Percentiles rank a stretch among this genome's conserved stretches.
phyloP scores from a whole-genome alignment of 345 rosid genomes.

The Brassica incana region DNA sequence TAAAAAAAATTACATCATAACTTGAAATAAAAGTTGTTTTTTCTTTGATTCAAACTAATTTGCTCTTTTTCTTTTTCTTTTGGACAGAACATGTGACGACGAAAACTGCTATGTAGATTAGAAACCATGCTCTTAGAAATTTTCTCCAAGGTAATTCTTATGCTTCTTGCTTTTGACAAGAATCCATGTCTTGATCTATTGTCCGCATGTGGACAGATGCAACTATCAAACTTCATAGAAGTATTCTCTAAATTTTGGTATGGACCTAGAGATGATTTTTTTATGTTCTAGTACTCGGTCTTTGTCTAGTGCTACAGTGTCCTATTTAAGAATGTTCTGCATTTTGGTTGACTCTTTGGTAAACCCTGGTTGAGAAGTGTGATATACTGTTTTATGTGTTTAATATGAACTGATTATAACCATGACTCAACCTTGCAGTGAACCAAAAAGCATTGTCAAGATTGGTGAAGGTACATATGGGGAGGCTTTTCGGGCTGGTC shows the following conservation, averaged over 20 bases:
- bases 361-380: too few relatives aligned
- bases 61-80: too few relatives aligned
- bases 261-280: slow-evolving; percentile 27
- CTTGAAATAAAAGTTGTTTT: too few relatives aligned
- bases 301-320: slow-evolving; percentile 2
- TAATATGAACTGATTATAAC: slow-evolving; percentile 24
- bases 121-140: too few relatives aligned
- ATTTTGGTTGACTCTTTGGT: too few relatives aligned
- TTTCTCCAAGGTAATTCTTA: too few relatives aligned
- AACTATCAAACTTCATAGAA: slow-evolving; percentile 61
- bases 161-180: neutral
- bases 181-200: slow-evolving; percentile 66
- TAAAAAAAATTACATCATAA: too few relatives aligned
- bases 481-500: slow-evolving; percentile 85
- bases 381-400: slow-evolving; percentile 7
- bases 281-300: slow-evolving; percentile 12
- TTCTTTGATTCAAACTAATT: too few relatives aligned
- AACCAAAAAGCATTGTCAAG: slow-evolving; percentile 65
- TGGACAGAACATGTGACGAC: too few relatives aligned
- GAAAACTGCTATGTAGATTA: too few relatives aligned
- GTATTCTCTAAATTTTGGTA: slow-evolving; percentile 79
- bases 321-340: neutral
- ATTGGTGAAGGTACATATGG: slow-evolving; percentile 98
- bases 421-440: slow-evolving; percentile 45
- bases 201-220: slow-evolving; percentile 63